Conservation (phyloP, 352 stramenopile species). For the Phytopythium cucurbitacearum region DNA sequence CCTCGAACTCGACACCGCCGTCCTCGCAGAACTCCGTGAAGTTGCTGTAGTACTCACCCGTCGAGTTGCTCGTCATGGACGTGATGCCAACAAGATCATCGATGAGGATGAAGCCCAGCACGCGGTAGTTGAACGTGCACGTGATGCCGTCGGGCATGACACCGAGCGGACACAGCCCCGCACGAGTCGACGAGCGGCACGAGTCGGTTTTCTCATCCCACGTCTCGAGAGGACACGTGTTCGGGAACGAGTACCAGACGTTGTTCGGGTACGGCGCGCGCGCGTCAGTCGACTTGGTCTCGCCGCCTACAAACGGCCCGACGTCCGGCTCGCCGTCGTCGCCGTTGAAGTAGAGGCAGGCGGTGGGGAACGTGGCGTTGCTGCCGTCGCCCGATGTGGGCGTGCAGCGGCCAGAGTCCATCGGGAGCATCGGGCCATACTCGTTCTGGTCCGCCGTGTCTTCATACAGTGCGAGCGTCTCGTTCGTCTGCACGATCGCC, state of each 20-base stretch:
- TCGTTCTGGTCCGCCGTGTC: conserved; percentile 46
- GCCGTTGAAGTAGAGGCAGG: conserved; percentile 69
- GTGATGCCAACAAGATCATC: conserved; percentile 60
- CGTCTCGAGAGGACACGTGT: conserved; percentile 40
- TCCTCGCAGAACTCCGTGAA: conserved; percentile 42
- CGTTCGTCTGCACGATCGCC: conserved; percentile 55
- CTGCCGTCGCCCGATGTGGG: conserved; percentile 20
- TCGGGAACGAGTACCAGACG: conserved; percentile 70
- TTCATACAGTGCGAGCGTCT: conserved; percentile 54
- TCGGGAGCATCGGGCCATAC: conserved; percentile 64
- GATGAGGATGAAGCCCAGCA: conserved; percentile 39
- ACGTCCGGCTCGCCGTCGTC: conserved; percentile 51
- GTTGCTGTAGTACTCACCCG: conserved; percentile 22
- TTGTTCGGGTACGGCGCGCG: conserved; percentile 42
- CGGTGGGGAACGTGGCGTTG: conserved; percentile 29
- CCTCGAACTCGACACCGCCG: conserved; percentile 42
- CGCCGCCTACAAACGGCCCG: conserved; percentile 57
- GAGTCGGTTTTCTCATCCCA: conserved; percentile 21
- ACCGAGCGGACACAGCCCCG: conserved; percentile 33
- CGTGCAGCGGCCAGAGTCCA: conserved; percentile 65
- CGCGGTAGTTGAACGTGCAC: conserved; percentile 38
- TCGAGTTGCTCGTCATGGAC: conserved; percentile 22
- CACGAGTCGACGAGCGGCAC: conserved; percentile 17
- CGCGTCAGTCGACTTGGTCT: conserved; percentile 27
- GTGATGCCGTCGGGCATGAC: conserved; percentile 33